phyloP scores from a whole-genome alignment of 140 eudicot species.

The Cichorium intybus region DNA sequence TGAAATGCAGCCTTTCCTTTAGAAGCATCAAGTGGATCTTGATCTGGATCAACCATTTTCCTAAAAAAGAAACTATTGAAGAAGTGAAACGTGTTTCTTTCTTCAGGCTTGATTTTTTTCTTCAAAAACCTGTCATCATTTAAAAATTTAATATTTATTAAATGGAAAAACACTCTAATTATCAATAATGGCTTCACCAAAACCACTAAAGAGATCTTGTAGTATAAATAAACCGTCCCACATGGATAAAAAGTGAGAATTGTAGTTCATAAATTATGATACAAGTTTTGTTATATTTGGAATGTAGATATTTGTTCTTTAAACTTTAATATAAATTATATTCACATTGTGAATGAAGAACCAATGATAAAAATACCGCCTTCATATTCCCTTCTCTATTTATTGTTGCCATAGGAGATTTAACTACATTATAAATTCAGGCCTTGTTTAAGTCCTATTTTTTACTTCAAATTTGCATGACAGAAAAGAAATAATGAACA shows the following conservation, averaged over 20 bases:
- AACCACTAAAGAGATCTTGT: slow-evolving; percentile 1
- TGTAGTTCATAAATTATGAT: background rate
- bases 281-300: background rate
- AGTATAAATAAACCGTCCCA: background rate
- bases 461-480: background rate
- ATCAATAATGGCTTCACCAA: background rate
- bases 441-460: background rate
- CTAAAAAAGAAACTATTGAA: slow-evolving; percentile 92
- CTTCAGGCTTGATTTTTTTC: slow-evolving; percentile 48
- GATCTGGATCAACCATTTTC: slow-evolving; percentile 87
- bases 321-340: too few relatives aligned
- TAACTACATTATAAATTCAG: slow-evolving; percentile 13
- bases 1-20: slow-evolving; percentile 76
- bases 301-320: too few relatives aligned
- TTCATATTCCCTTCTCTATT: background rate
- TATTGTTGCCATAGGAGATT: slow-evolving; percentile 1
- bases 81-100: slow-evolving; percentile 66
- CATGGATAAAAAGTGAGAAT: too few relatives aligned
- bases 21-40: slow-evolving; percentile 69
- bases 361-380: background rate
- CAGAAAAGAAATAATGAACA: slow-evolving; percentile 21
- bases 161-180: background rate
- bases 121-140: slow-evolving; percentile 58
- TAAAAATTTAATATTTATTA: background rate
- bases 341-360: too few relatives aligned